Conservation (phyloP, 345 rosid genomes). For the Moricandia moricandioides region DNA sequence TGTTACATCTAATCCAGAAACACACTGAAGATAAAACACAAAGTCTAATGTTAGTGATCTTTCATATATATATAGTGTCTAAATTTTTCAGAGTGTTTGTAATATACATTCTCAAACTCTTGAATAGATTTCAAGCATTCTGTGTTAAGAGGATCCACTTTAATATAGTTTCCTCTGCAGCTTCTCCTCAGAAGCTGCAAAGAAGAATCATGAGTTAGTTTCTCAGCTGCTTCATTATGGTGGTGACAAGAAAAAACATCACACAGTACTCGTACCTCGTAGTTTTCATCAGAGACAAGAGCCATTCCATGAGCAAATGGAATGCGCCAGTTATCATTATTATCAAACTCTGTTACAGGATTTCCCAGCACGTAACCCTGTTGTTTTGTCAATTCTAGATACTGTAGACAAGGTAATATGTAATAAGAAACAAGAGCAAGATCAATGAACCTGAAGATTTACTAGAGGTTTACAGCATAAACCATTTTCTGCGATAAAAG, state of each 20-base stretch:
- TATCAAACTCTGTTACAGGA: not conserved
- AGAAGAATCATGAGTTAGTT: not conserved
- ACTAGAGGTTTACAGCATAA: conserved; percentile 38
- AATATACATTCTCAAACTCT: conserved; percentile 1
- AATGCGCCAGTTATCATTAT: conserved; percentile 19
- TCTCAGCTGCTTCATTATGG: not conserved
- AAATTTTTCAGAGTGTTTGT: not conserved
- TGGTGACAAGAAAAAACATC: not conserved
- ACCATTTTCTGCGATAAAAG: conserved; percentile 47
- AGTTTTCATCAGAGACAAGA: conserved; percentile 51
- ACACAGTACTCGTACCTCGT: conserved; percentile 38
- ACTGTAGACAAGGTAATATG: not conserved
- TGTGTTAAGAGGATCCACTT: conserved; percentile 35
- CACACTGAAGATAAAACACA: conserved; percentile 18
- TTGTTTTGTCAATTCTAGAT: not conserved
- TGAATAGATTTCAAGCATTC: conserved; percentile 39
- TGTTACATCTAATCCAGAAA: conserved; percentile 11
- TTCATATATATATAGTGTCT: not conserved
- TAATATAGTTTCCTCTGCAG: conserved; percentile 42
- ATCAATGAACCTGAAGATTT: conserved; percentile 49
- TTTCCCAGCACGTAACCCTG: conserved; percentile 17
- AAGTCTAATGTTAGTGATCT: not conserved
- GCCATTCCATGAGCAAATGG: conserved; percentile 43
- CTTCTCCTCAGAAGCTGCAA: conserved; percentile 49
- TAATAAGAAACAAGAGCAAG: not conserved